These are phyloP conservation scores for Starmerella davenportii DNA, from an alignment of 805 yeast species.

Conservation along the genomic window DNA sequence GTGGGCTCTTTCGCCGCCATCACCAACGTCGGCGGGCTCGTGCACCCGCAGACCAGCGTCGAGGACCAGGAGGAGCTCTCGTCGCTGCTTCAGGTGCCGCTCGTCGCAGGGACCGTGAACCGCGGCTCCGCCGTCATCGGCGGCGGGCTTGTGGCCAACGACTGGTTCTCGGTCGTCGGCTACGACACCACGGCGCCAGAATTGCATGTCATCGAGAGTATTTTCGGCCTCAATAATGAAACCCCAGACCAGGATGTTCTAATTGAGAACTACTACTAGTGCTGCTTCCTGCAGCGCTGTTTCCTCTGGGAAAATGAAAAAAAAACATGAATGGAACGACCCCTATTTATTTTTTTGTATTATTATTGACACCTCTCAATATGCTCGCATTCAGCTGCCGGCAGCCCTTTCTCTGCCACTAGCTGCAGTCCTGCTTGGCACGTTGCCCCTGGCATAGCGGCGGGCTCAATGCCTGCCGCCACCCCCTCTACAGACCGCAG, in stretches of 20 bases:
- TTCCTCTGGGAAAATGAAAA: too few relatives aligned
- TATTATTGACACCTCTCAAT: background rate
- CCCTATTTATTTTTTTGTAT: background rate
- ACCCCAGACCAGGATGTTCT: constrained; percentile 26
- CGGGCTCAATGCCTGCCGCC: too few relatives aligned
- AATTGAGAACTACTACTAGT: constrained; percentile 24
- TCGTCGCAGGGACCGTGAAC: constrained; percentile 96
- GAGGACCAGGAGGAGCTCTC: constrained; percentile 98
- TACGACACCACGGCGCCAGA: constrained; percentile 98
- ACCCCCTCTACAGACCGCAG: too few relatives aligned
- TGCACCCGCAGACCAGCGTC: constrained; percentile 91
- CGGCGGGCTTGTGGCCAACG: constrained; percentile 97
- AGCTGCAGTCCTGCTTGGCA: too few relatives aligned
- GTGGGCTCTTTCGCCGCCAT: constrained; percentile 93
- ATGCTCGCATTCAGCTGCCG: background rate
- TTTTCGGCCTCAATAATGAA: constrained; percentile 37
- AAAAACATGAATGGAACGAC: too few relatives aligned
- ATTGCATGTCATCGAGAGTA: constrained; percentile 87
- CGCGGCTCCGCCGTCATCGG: constrained; percentile 96
- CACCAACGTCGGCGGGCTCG: constrained; percentile 94
- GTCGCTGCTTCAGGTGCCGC: constrained; percentile 85
- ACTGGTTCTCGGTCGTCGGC: constrained; percentile 94
- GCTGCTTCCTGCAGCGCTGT: too few relatives aligned
- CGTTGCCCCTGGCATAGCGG: too few relatives aligned
- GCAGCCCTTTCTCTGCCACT: too few relatives aligned